These are phyloP conservation scores for Fusarium guadeloupense DNA, from an alignment of 2,329 filamentous ascomycete genomes.

Conservation along the genomic window DNA sequence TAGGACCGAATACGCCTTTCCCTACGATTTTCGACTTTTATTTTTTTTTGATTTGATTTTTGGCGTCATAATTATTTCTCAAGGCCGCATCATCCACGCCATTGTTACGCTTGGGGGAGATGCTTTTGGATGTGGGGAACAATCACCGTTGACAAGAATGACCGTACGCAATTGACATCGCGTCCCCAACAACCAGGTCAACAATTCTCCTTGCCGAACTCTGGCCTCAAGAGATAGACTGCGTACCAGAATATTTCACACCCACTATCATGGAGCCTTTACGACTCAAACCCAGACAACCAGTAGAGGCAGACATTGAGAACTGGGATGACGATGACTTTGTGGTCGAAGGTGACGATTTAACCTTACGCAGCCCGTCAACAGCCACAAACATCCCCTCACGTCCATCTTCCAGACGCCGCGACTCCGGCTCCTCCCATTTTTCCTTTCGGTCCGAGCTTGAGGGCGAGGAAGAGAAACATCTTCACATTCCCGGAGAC, in stretches of 20 bases:
- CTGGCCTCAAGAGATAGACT: constrained; percentile 23
- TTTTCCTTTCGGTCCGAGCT: constrained; percentile 84
- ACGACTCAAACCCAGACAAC: constrained; percentile 61
- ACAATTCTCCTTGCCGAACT: constrained; percentile 13
- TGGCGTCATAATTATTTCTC: not conserved
- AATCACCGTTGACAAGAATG: constrained; percentile 43
- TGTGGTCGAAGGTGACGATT: constrained; percentile 73
- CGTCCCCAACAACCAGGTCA: constrained; percentile 30
- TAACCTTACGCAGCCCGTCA: constrained; percentile 65
- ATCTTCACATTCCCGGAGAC: constrained; percentile 83
- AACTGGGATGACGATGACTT: constrained; percentile 84
- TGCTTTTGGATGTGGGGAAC: constrained; percentile 40
- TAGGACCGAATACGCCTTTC: constrained; percentile 13
- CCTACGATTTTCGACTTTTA: constrained; percentile 17
- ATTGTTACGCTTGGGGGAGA: constrained; percentile 31
- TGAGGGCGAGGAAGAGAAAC: constrained; percentile 87
- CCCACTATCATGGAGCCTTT: constrained; percentile 61
- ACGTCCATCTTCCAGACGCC: constrained; percentile 57
- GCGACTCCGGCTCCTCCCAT: constrained; percentile 84
- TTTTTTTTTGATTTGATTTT: no score
- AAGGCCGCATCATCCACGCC: constrained; percentile 12
- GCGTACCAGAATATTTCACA: constrained; percentile 18
- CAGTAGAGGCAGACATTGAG: constrained; percentile 72
- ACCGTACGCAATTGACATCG: constrained; percentile 43
- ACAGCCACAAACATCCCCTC: constrained; percentile 54